phyloP scores from a whole-genome alignment of 129 eudicot genomes.

The Smallanthus sonchifolius region DNA sequence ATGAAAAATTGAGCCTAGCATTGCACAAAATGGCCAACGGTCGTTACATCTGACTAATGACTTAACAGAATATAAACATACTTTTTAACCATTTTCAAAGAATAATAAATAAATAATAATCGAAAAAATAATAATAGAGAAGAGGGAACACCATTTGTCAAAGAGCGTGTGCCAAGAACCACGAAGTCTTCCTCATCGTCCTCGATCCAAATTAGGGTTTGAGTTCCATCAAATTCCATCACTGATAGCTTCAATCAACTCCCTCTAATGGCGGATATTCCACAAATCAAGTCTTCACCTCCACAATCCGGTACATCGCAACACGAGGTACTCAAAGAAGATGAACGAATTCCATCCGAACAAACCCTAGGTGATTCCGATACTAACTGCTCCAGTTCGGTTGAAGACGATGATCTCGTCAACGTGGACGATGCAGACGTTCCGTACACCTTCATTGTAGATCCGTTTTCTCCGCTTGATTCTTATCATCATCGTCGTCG shows the following conservation, averaged over 20 bases:
- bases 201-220: slow-evolving; percentile 10
- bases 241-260: not conserved
- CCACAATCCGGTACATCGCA: not conserved
- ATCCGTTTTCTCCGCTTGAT: slow-evolving; percentile 36
- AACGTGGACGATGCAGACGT: not conserved
- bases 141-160: slow-evolving; percentile 19
- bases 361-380: slow-evolving; percentile 17
- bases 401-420: slow-evolving; percentile 12
- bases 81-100: too few relatives aligned
- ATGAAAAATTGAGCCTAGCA: too few relatives aligned
- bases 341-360: slow-evolving; percentile 3
- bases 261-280: slow-evolving; percentile 16
- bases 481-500: slow-evolving; percentile 22
- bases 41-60: too few relatives aligned
- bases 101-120: too few relatives aligned
- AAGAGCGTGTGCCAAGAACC: slow-evolving; percentile 19
- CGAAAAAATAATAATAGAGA: not conserved
- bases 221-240: not conserved
- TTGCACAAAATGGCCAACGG: too few relatives aligned
- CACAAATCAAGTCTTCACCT: not conserved
- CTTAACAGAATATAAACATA: too few relatives aligned
- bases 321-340: not conserved
- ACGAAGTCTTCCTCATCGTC: slow-evolving; percentile 5
- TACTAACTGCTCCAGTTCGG: not conserved
- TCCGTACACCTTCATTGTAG: slow-evolving; percentile 34